A percentile compares a stretch with the other conserved stretches of the same genome.
phyloP scores from a whole-genome alignment of 169 alveolate genomes.

The Plasmodium chabaudi region DNA sequence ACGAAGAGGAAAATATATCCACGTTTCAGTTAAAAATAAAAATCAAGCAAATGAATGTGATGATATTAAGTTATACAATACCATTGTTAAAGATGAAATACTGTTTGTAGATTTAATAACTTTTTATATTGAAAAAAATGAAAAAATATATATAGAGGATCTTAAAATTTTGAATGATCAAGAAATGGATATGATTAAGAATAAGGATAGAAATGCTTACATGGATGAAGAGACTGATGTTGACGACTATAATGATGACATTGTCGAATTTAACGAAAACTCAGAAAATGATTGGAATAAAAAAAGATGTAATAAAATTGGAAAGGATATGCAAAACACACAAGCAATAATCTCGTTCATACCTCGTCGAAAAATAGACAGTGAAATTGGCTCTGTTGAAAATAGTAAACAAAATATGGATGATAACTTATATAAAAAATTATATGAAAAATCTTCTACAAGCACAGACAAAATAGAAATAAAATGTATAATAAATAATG shows the following conservation, averaged over 20 bases:
- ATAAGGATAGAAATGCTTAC: not conserved
- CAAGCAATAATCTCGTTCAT: constrained; percentile 57
- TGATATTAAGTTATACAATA: no score
- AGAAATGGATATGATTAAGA: not conserved
- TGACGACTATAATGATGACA: not conserved
- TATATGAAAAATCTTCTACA: not conserved
- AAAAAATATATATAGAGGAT: constrained; percentile 9
- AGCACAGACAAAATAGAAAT: constrained; percentile 9
- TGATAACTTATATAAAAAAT: not conserved
- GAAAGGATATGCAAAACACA: not conserved
- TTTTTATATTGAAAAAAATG: not conserved
- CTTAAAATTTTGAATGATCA: not conserved
- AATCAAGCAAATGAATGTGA: no score
- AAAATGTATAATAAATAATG: constrained; percentile 34
- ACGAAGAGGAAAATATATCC: no score
- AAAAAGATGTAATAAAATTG: no score
- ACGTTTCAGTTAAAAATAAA: no score
- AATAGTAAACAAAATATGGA: not conserved
- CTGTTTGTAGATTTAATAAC: not conserved
- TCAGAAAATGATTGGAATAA: not conserved
- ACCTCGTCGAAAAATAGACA: constrained; percentile 15
- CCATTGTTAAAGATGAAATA: no score
- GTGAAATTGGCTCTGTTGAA: not conserved
- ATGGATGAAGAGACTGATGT: not conserved
- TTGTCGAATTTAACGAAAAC: not conserved